phyloP scores from a whole-genome alignment of 2,329 filamentous ascomycete genomes.

The Paraphoma sp. region DNA sequence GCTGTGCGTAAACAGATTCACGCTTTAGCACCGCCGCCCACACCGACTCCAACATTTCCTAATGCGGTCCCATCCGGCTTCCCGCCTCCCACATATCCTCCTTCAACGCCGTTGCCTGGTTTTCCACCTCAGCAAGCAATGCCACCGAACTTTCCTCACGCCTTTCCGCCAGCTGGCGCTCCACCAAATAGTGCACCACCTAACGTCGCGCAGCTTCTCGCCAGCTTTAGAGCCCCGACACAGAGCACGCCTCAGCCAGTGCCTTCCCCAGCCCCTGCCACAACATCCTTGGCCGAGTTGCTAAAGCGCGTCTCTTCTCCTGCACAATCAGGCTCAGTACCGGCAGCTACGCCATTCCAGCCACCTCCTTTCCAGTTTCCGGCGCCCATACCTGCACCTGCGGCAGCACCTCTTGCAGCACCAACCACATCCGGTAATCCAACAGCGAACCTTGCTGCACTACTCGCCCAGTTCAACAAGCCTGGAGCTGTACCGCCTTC shows the following conservation, averaged over 20 bases:
- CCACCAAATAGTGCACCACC: slow-evolving; percentile 27
- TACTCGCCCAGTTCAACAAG: slow-evolving; percentile 42
- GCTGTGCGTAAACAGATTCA: slow-evolving; percentile 86
- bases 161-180: slow-evolving; percentile 22
- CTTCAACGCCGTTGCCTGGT: slow-evolving; percentile 35
- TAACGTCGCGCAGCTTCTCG: slow-evolving; percentile 40
- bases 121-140: slow-evolving; percentile 35
- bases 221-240: slow-evolving; percentile 28
- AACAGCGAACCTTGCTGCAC: slow-evolving; percentile 36
- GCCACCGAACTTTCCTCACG: slow-evolving; percentile 22
- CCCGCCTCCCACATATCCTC: slow-evolving; percentile 9
- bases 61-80: slow-evolving; percentile 15
- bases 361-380: slow-evolving; percentile 36
- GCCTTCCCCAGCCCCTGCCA: slow-evolving; percentile 24
- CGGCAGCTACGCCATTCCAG: slow-evolving; percentile 34
- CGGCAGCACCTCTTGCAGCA: slow-evolving; percentile 28
- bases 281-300: slow-evolving; percentile 37
- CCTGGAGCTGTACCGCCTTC: slow-evolving; percentile 24
- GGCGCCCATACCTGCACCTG: slow-evolving; percentile 27
- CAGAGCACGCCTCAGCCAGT: slow-evolving; percentile 27
- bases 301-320: slow-evolving; percentile 38
- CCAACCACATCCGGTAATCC: slow-evolving; percentile 35
- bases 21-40: slow-evolving; percentile 70
- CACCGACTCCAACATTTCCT: slow-evolving; percentile 47
- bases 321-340: slow-evolving; percentile 28